Evolutionary conservation across 2,329 filamentous ascomycete genomes (phyloP).

Genomic region (Epichloe elymi): DNA sequence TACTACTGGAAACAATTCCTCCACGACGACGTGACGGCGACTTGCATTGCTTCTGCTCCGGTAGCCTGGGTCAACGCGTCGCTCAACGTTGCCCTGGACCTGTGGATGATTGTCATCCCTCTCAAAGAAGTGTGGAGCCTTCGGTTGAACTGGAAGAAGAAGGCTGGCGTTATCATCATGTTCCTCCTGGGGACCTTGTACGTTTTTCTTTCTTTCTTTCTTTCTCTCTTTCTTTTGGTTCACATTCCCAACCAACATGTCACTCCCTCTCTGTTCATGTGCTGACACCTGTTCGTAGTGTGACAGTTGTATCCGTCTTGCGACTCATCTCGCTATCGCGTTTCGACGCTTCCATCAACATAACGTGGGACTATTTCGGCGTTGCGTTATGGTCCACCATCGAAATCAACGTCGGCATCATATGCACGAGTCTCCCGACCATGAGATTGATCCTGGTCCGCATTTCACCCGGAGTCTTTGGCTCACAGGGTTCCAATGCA

Average conservation of each 20-base stretch:
- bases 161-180: slow-evolving; percentile 30
- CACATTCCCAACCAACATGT: not conserved
- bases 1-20: slow-evolving; percentile 36
- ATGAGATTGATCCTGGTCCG: slow-evolving; percentile 11
- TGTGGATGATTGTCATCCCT: slow-evolving; percentile 35
- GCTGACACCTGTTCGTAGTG: slow-evolving; percentile 6
- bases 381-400: slow-evolving; percentile 16
- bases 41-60: slow-evolving; percentile 32
- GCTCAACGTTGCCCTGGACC: slow-evolving; percentile 34
- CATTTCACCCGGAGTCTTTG: slow-evolving; percentile 1
- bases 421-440: slow-evolving; percentile 19
- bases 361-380: slow-evolving; percentile 13
- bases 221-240: not conserved
- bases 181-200: slow-evolving; percentile 30
- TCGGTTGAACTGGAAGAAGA: slow-evolving; percentile 29
- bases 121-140: slow-evolving; percentile 25
- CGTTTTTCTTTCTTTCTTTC: slow-evolving; percentile 4
- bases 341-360: slow-evolving; percentile 13
- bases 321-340: slow-evolving; percentile 15
- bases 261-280: not conserved
- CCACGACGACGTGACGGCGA: slow-evolving; percentile 26
- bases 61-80: slow-evolving; percentile 34
- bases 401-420: slow-evolving; percentile 19
- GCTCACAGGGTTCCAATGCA: not conserved
- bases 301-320: slow-evolving; percentile 17